These are phyloP conservation scores for Fusarium sp. DNA, from an alignment of 2,329 filamentous ascomycete species.

Conservation along the genomic window DNA sequence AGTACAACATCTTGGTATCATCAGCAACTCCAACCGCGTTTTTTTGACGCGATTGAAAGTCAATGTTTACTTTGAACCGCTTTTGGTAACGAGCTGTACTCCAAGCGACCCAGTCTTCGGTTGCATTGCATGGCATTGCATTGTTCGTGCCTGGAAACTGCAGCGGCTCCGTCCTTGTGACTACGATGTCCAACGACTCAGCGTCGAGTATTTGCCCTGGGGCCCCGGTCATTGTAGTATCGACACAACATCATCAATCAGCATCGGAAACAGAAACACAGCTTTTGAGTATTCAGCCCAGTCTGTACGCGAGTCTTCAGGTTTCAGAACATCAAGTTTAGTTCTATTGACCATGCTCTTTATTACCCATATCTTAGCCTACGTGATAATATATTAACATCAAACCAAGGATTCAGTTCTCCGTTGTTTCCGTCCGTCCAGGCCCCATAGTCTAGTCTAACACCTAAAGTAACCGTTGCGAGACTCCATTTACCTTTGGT, in stretches of 20 bases:
- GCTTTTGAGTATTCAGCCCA: constrained; percentile 20
- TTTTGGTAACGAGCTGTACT: constrained; percentile 35
- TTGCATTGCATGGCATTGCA: constrained; percentile 32
- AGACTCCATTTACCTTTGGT: constrained; percentile 20
- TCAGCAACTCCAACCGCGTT: constrained; percentile 17
- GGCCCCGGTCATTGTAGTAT: constrained; percentile 24
- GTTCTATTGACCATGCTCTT: not conserved
- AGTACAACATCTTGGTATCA: not conserved
- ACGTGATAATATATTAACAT: constrained; percentile 10
- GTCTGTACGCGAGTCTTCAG: constrained; percentile 28
- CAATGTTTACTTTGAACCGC: constrained; percentile 39
- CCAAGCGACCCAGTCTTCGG: constrained; percentile 19
- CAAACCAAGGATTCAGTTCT: constrained; percentile 19
- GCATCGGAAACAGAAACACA: constrained; percentile 31
- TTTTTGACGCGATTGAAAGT: constrained; percentile 7
- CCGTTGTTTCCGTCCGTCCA: constrained; percentile 6
- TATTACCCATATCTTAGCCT: constrained; percentile 1
- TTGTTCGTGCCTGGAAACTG: constrained; percentile 37
- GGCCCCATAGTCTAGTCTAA: not conserved
- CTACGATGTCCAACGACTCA: constrained; percentile 28
- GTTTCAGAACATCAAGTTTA: constrained; percentile 38
- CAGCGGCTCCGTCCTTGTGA: constrained; percentile 40
- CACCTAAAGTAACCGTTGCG: constrained; percentile 21
- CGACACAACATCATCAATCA: constrained; percentile 27
- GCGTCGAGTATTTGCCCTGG: constrained; percentile 2